Percentiles rank a stretch among this genome's conserved stretches.
Evolutionary conservation across 2,329 filamentous ascomycete genomes (phyloP).

Genomic region (Zymoseptoria tritici): DNA sequence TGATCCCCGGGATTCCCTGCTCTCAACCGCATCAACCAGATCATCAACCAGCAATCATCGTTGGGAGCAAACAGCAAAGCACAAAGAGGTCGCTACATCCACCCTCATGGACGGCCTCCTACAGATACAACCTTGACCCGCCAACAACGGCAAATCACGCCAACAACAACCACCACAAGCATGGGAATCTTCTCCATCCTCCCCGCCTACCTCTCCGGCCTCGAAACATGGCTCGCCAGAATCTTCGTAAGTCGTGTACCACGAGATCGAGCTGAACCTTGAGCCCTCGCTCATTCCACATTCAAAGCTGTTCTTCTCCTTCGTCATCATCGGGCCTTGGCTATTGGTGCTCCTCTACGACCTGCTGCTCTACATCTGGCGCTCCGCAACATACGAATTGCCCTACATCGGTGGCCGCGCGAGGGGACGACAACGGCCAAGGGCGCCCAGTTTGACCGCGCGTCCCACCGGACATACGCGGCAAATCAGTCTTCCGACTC

Average conservation of each 20-base stretch:
- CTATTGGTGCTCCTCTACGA: constrained; percentile 56
- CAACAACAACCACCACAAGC: neutral
- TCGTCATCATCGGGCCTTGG: constrained; percentile 58
- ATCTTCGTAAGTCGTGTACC: constrained; percentile 48
- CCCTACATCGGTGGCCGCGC: constrained; percentile 55
- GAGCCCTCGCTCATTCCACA: neutral
- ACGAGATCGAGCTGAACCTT: neutral
- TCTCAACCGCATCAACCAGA: too few relatives aligned
- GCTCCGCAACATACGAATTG: constrained; percentile 51
- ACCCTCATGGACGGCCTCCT: neutral
- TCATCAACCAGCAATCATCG: neutral
- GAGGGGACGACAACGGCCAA: constrained; percentile 50
- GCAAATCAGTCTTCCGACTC: constrained; percentile 35
- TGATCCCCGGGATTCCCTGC: too few relatives aligned
- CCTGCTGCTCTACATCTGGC: constrained; percentile 53
- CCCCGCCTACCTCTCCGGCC: constrained; percentile 47
- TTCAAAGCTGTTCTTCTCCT: constrained; percentile 51
- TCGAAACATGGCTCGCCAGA: constrained; percentile 57
- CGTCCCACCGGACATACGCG: constrained; percentile 45
- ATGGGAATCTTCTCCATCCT: constrained; percentile 60
- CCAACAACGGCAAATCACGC: neutral
- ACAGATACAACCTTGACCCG: neutral
- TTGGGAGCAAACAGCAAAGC: neutral
- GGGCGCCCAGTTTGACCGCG: constrained; percentile 55
- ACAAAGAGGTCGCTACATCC: neutral